Evolutionary conservation across 306 rosid genomes (phyloP), one percentile per base, ranked within the genome.

Genomic region (cucumber (Cucumis sativus)): DNA sequence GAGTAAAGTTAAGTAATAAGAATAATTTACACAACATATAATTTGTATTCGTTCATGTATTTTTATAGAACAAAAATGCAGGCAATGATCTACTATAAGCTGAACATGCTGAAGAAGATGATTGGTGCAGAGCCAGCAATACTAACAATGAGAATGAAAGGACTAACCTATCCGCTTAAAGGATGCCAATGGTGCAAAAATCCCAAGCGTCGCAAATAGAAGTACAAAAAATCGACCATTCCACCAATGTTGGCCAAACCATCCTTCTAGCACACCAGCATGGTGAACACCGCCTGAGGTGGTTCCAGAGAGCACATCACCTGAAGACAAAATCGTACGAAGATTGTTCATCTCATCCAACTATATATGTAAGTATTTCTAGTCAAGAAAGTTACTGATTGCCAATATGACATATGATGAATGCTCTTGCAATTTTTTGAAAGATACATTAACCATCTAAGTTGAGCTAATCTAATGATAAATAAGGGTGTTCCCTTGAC

Each of bases 201-300:
- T 69, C 23, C 67, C 45, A 11, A 83, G 51, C 25, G 87, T 86
- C 11, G 77, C 33, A 40, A 66, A 49, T 10, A 83, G 41, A 60
- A 86, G 87, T 45, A 86, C 80, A 58, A 81, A 83, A 76, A 83
- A 64, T 39, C 87, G 84, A 12, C 82, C 54, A 28, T 79, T 86
- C 87, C 89, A 86, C 89, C 89, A 86, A 20, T 83, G 84, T 30
- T 66, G 85, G 61, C 85, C 85, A 43, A 66, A 86, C 87, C 89
- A 83, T 63, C 77, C 84, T 79, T 83, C 84, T 25, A 86, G 21
- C 61, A 86, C 76, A 75, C 89, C 89, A 3, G 78, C 5, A 58
- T 86, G 85, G 80, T 77, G 87, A 77, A 60, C 68, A 25, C 85
- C 89, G 21, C 75, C 74, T 2, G 74, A 69, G 10, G 82, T 61